Percentiles rank a stretch among this genome's conserved stretches.
Conservation (phyloP, 169 alveolate genomes). For the Babesia ovata region DNA sequence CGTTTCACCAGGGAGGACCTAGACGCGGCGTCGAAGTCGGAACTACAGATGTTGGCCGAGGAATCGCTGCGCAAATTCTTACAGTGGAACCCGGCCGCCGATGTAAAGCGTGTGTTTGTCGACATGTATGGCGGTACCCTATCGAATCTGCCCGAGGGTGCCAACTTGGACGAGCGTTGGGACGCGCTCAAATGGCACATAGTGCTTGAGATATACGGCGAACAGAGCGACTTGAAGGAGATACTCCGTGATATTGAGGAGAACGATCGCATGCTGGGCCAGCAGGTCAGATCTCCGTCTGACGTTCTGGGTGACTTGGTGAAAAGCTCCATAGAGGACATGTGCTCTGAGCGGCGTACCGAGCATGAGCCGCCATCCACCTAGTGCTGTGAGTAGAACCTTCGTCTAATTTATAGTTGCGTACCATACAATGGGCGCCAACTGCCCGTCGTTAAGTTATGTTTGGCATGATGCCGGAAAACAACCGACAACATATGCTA, state of each 20-base stretch:
- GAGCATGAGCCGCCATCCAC: no score
- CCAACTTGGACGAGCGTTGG: constrained; percentile 36
- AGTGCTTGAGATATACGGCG: constrained; percentile 55
- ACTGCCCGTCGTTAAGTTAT: no score
- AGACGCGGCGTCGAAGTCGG: constrained; percentile 53
- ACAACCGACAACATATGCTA: no score
- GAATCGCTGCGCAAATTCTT: constrained; percentile 58
- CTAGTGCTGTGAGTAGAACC: no score
- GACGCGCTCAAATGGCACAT: constrained; percentile 63
- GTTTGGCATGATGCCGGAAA: no score
- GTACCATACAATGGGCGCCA: no score
- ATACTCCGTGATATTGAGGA: constrained; percentile 44
- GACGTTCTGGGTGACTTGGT: constrained; percentile 1
- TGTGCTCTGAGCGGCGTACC: no score
- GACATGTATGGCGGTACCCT: constrained; percentile 39
- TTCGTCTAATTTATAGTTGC: no score
- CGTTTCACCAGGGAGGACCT: constrained; percentile 50
- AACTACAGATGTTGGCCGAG: constrained; percentile 61
- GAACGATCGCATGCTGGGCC: constrained; percentile 24
- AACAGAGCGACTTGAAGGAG: constrained; percentile 55
- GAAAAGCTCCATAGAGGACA: neutral
- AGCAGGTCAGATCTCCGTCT: neutral
- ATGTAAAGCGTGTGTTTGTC: constrained; percentile 38
- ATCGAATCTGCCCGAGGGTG: neutral
- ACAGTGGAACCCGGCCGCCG: constrained; percentile 51